Conservation (phyloP, 2,329 filamentous ascomycete genomes). For the Colletotrichum karsti region DNA sequence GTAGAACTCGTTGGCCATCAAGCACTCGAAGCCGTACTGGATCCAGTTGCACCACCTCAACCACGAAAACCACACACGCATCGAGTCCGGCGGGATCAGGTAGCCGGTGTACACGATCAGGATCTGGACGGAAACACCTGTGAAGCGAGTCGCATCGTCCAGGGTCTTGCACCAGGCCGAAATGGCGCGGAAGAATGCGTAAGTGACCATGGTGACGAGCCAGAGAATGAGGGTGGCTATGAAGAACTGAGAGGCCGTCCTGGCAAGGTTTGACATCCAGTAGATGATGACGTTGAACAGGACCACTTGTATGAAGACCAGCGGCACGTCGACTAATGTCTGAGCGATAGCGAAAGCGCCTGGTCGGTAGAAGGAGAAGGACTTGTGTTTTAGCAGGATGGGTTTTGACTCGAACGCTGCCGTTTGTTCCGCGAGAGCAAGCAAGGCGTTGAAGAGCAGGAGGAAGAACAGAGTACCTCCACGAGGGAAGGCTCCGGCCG, state of each 20-base stretch:
- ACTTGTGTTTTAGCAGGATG: constrained; percentile 76
- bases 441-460: constrained; percentile 69
- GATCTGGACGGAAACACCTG: constrained; percentile 37
- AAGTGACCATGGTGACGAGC: constrained; percentile 61
- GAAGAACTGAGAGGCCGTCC: constrained; percentile 69
- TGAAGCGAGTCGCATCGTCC: constrained; percentile 48
- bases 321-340: constrained; percentile 54
- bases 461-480: constrained; percentile 71
- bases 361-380: constrained; percentile 73
- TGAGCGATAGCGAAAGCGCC: constrained; percentile 59
- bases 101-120: constrained; percentile 47
- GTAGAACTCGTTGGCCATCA: constrained; percentile 72
- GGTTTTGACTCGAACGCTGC: constrained; percentile 69
- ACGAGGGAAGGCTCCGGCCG: constrained; percentile 64
- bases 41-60: constrained; percentile 62
- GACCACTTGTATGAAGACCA: constrained; percentile 64
- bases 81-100: constrained; percentile 59
- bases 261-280: constrained; percentile 63
- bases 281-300: constrained; percentile 70
- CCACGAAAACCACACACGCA: constrained; percentile 59
- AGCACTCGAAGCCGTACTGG: constrained; percentile 71
- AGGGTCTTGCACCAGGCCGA: constrained; percentile 57
- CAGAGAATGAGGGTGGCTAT: constrained; percentile 66
- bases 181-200: constrained; percentile 60
- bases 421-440: constrained; percentile 68